Percentiles rank a stretch among this genome's conserved stretches.
Evolutionary conservation across 176 grass and related monocot genomes (phyloP).

Genomic region (Rhynchospora pubera): DNA sequence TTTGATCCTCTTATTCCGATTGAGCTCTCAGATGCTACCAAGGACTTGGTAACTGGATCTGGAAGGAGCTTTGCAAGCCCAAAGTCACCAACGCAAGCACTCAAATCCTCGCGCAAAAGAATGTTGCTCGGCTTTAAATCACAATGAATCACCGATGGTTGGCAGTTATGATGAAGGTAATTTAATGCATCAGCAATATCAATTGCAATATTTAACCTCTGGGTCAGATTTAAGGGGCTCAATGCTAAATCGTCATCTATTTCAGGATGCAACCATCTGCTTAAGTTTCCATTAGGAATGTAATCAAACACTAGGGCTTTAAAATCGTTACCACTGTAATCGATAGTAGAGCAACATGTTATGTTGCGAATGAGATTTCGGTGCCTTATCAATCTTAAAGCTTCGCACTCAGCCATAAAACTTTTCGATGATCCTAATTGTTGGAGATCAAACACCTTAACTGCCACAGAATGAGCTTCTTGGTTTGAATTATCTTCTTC

Average conservation of each 20-base stretch:
- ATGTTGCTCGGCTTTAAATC: conserved; percentile 17
- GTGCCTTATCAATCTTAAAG: conserved; percentile 31
- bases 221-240: conserved; percentile 18
- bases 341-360: conserved; percentile 38
- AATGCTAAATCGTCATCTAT: neutral
- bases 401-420: conserved; percentile 43
- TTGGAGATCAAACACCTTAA: conserved; percentile 42
- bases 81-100: neutral
- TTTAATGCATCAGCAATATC: conserved; percentile 36
- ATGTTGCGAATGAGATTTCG: conserved; percentile 36
- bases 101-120: neutral
- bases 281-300: conserved; percentile 34
- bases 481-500: neutral
- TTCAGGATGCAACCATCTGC: conserved; percentile 37
- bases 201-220: conserved; percentile 34
- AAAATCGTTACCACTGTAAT: conserved; percentile 34
- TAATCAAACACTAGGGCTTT: conserved; percentile 46
- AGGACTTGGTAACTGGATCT: neutral
- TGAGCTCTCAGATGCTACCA: neutral
- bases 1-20: neutral
- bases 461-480: conserved; percentile 9
- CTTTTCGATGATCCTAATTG: conserved; percentile 27
- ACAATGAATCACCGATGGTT: neutral
- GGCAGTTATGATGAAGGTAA: conserved; percentile 34
- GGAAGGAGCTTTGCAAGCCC: conserved; percentile 5